Conservation (phyloP, 2,329 filamentous ascomycete genomes). For the Cryphonectria japonica region DNA sequence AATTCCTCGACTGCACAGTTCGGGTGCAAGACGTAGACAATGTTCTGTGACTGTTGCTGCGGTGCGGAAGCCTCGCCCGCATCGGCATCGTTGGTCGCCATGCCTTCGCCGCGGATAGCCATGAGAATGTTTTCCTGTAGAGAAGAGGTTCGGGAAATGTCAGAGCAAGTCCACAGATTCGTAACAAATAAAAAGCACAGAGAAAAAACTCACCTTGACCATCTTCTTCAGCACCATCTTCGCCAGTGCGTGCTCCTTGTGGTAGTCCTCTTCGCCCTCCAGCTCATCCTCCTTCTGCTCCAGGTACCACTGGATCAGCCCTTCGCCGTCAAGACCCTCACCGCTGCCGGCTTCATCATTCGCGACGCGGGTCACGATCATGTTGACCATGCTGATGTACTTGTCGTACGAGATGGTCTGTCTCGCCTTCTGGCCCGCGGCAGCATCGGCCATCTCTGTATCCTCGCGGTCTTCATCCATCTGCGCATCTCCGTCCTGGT, state of each 20-base stretch:
- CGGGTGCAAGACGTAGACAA: constrained; percentile 89
- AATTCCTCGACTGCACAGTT: constrained; percentile 82
- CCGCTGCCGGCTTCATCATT: constrained; percentile 77
- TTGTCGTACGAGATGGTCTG: constrained; percentile 95
- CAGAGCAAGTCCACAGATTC: constrained; percentile 32
- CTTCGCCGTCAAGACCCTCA: constrained; percentile 84
- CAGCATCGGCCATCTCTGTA: constrained; percentile 34
- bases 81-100: constrained; percentile 49
- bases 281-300: constrained; percentile 88
- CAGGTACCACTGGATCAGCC: constrained; percentile 85
- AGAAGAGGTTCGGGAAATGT: constrained; percentile 29
- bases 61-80: constrained; percentile 50
- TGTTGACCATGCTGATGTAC: constrained; percentile 87
- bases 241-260: constrained; percentile 72
- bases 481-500: constrained; percentile 51
- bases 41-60: constrained; percentile 46
- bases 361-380: constrained; percentile 80
- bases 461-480: constrained; percentile 46
- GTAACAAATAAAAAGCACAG: background rate
- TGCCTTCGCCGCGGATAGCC: constrained; percentile 69
- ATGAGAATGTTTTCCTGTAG: constrained; percentile 85
- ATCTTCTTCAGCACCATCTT: constrained; percentile 91
- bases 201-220: constrained; percentile 74
- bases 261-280: constrained; percentile 77
- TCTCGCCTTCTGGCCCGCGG: constrained; percentile 51